Evolutionary conservation across 2,329 filamentous ascomycete species (phyloP).

Genomic region (Chrysosporium queenslandicum): DNA sequence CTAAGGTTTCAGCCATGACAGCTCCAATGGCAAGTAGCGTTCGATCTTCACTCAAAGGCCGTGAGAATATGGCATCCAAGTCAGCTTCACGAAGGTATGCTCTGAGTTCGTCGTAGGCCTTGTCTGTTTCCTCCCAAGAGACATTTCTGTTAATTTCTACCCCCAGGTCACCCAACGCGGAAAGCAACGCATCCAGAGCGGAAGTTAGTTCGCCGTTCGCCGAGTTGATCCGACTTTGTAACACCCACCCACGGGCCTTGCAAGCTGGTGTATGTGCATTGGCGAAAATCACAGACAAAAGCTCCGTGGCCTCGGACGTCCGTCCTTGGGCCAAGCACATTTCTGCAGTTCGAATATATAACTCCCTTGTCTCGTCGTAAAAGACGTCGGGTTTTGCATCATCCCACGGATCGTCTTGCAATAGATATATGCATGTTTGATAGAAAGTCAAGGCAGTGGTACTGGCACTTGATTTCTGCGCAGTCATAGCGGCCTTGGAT

Average conservation of each 20-base stretch:
- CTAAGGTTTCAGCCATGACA: conserved; percentile 49
- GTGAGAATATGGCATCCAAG: conserved; percentile 30
- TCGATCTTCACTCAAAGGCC: conserved; percentile 36
- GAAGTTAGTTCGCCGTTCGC: conserved; percentile 60
- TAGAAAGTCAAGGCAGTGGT: conserved; percentile 77
- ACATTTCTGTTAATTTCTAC: conserved; percentile 56
- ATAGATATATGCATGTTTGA: conserved; percentile 61
- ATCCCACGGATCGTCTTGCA: conserved; percentile 71
- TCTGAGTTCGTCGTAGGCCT: conserved; percentile 57
- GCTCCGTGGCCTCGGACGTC: conserved; percentile 53
- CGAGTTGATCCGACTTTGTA: conserved; percentile 69
- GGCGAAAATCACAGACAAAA: conserved; percentile 61
- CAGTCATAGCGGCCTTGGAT: conserved; percentile 65
- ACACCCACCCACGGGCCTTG: conserved; percentile 72
- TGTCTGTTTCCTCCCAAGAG: conserved; percentile 67
- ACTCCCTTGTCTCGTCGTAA: conserved; percentile 74
- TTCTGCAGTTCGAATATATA: conserved; percentile 71
- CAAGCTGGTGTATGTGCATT: conserved; percentile 64
- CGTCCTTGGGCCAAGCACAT: conserved; percentile 71
- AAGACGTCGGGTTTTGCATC: conserved; percentile 59
- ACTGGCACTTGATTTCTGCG: conserved; percentile 71
- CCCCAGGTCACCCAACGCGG: conserved; percentile 60
- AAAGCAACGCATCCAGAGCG: conserved; percentile 60
- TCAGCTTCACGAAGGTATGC: conserved; percentile 51
- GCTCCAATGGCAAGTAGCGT: conserved; percentile 41